phyloP scores from a whole-genome alignment of 106 monocot species.

The Amphibolis antarctica region DNA sequence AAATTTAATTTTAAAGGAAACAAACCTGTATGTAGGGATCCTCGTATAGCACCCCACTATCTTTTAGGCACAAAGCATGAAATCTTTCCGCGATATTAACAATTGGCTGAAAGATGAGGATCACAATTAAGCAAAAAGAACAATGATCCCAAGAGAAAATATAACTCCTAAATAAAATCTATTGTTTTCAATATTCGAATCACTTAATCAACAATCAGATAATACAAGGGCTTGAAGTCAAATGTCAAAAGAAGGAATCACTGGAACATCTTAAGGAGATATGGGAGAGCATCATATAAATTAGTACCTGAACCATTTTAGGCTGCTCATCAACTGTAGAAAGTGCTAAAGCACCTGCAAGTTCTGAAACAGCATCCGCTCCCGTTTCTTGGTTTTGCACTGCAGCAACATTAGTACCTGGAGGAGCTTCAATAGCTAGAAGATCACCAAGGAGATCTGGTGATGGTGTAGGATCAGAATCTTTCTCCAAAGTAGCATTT shows the following conservation, averaged over 20 bases:
- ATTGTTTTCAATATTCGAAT: background rate
- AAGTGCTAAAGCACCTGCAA: slow-evolving; percentile 59
- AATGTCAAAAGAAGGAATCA: background rate
- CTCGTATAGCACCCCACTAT: slow-evolving; percentile 93
- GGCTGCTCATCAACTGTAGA: slow-evolving; percentile 54
- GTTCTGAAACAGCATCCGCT: slow-evolving; percentile 23
- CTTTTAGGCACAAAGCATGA: slow-evolving; percentile 72
- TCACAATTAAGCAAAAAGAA: slow-evolving; percentile 1
- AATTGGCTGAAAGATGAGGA: slow-evolving; percentile 55
- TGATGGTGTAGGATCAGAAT: slow-evolving; percentile 36
- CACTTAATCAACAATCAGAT: background rate
- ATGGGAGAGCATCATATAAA: background rate
- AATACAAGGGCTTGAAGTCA: background rate
- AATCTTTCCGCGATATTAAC: slow-evolving; percentile 74
- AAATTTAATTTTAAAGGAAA: background rate
- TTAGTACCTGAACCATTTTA: slow-evolving; percentile 66
- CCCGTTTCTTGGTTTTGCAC: slow-evolving; percentile 29
- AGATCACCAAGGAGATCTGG: slow-evolving; percentile 86
- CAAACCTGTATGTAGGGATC: slow-evolving; percentile 93
- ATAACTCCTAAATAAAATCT: background rate
- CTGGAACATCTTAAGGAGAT: background rate
- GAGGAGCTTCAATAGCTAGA: slow-evolving; percentile 84
- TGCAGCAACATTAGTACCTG: slow-evolving; percentile 21
- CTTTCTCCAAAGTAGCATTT: slow-evolving; percentile 49
- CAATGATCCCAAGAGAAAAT: background rate